A percentile compares a stretch with the other conserved stretches of the same genome.
phyloP scores from a whole-genome alignment of 345 rosid species.

The Salix caprea region DNA sequence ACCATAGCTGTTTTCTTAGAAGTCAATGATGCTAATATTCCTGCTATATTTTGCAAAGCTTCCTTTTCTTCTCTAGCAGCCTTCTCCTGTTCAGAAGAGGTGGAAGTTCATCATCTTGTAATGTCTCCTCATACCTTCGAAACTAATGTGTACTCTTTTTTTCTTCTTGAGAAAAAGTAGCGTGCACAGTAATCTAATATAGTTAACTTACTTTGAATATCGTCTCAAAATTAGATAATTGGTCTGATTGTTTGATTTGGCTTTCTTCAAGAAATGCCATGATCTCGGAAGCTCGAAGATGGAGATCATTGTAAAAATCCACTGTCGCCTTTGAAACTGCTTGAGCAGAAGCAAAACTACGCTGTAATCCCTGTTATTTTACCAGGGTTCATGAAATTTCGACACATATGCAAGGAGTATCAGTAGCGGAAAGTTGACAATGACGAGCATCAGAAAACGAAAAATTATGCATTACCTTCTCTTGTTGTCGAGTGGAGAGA shows the following conservation, averaged over 20 bases:
- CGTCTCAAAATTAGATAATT: slow-evolving; percentile 54
- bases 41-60: slow-evolving; percentile 59
- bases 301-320: slow-evolving; percentile 51
- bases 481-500: slow-evolving; percentile 56
- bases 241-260: slow-evolving; percentile 44
- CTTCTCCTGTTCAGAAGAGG: slow-evolving; percentile 52
- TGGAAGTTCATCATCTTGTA: slow-evolving; percentile 2
- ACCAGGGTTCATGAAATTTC: neutral
- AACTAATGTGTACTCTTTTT: neutral
- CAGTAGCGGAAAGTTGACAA: too few relatives aligned
- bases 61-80: slow-evolving; percentile 69
- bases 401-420: too few relatives aligned
- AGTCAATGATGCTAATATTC: slow-evolving; percentile 58
- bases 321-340: slow-evolving; percentile 56
- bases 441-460: too few relatives aligned
- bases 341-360: slow-evolving; percentile 55
- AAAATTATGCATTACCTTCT: slow-evolving; percentile 39
- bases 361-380: slow-evolving; percentile 45
- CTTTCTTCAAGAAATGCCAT: slow-evolving; percentile 43
- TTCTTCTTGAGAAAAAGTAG: too few relatives aligned
- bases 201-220: slow-evolving; percentile 48
- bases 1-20: slow-evolving; percentile 66
- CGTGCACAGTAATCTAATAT: neutral
- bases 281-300: slow-evolving; percentile 50
- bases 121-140: neutral